These are phyloP conservation scores for Pyronema domesticum DNA, from an alignment of 495 filamentous ascomycete species.

Conservation along the genomic window DNA sequence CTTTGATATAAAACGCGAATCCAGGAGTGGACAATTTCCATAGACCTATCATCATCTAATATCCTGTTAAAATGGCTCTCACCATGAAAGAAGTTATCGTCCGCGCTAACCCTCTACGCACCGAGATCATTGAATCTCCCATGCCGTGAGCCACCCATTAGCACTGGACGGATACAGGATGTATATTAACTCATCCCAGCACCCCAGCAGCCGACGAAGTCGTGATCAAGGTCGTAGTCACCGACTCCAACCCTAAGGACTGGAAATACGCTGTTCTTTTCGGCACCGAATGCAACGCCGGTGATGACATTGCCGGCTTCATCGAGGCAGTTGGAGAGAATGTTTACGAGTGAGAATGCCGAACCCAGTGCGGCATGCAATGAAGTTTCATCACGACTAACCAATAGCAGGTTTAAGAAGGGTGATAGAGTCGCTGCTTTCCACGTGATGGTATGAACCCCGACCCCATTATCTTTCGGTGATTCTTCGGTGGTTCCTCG, in stretches of 20 bases:
- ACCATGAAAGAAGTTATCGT: too few relatives aligned
- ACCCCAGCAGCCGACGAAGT: conserved; percentile 33
- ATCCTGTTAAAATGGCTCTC: too few relatives aligned
- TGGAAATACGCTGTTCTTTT: conserved; percentile 35
- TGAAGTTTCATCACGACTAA: background rate
- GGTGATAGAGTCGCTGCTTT: conserved; percentile 31
- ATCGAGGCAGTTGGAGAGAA: conserved; percentile 26
- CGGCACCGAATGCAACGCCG: conserved; percentile 16
- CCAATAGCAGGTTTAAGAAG: conserved; percentile 24
- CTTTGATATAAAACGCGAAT: too few relatives aligned
- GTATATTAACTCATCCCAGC: background rate
- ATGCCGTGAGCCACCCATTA: too few relatives aligned
- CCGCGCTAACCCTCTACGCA: too few relatives aligned
- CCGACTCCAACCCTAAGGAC: conserved; percentile 64
- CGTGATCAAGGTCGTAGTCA: conserved; percentile 50
- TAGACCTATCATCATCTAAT: too few relatives aligned
- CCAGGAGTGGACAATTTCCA: too few relatives aligned
- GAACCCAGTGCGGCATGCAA: background rate
- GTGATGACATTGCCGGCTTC: conserved; percentile 31
- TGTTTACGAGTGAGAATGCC: conserved; percentile 12
- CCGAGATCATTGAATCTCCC: too few relatives aligned
- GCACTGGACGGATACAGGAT: too few relatives aligned
- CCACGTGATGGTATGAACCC: conserved; percentile 21
- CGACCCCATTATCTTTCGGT: too few relatives aligned
- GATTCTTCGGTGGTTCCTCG: too few relatives aligned